Evolutionary conservation across 352 stramenopile genomes (phyloP), one percentile per base, ranked within the genome.

Genomic region (Phytopythium litorale): DNA sequence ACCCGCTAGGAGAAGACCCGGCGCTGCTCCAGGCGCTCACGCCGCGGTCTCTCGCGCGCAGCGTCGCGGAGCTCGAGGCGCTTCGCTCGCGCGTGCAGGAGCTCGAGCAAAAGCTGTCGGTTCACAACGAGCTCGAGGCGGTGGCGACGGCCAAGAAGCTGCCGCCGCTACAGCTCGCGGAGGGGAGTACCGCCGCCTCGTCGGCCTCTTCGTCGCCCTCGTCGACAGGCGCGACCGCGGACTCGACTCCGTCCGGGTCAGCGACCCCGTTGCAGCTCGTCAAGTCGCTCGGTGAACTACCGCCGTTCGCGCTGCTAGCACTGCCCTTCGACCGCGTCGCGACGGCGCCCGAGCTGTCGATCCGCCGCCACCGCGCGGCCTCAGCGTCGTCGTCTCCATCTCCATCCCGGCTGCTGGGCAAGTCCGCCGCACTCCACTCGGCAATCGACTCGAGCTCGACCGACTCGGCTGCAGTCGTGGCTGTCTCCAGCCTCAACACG

Each of bases 31-130:
- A 76, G 60, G 73, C 66, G 30, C 76, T 91, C 19, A 89, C 76
- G 16, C 79, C 78, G 6, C 72, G 79, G 4, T 77, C 76, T 5
- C 62, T 88, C n/a, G 79, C 81, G 1, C 76, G 81, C 42, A 89
- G 62, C 33, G 75, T 87, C 60, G 71, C 77, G 0, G 79, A 88
- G 40, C 71, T 89, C 0, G 72, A 86, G 21, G 68, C 73, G 7
- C 35, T 89, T 35, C 72, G 72, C 32, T 81, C 58, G 9, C 70
- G 79, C 25, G 77, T 89, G 1, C 57, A 73, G 4, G 75, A 85
- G 16, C 68, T 89, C 7, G 75, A 91, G 55, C 70, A 78, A 21
- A 73, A 83, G 45, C 68, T 91, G 43, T 72, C 77, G 43, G 67
- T 76, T 25, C 78, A 87, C 49, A 68, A 84, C 23, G 55, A 51